Percentiles rank a stretch among this genome's conserved stretches.
Conservation (phyloP, 495 filamentous ascomycete species). For the Penicillium soppii region DNA sequence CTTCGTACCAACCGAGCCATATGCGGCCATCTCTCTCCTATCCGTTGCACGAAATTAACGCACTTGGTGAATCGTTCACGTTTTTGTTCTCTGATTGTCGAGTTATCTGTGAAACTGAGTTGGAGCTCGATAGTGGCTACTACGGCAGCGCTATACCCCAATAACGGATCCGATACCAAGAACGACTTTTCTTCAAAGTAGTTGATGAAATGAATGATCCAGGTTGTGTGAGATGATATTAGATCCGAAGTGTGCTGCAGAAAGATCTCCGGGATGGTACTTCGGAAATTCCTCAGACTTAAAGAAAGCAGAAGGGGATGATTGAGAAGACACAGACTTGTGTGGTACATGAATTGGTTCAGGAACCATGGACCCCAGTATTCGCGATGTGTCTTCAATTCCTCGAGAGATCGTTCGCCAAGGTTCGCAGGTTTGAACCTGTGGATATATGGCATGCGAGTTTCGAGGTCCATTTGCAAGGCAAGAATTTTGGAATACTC, state of each 20-base stretch:
- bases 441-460: slow-evolving; percentile 45
- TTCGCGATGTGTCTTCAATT: slow-evolving; percentile 39
- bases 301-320: slow-evolving; percentile 47
- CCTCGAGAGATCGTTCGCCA: slow-evolving; percentile 36
- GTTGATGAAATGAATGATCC: slow-evolving; percentile 50
- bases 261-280: slow-evolving; percentile 50
- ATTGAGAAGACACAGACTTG: slow-evolving; percentile 48
- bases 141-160: slow-evolving; percentile 50
- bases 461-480: slow-evolving; percentile 49
- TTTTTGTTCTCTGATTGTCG: slow-evolving; percentile 38
- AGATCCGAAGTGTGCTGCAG: slow-evolving; percentile 48
- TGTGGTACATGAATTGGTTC: slow-evolving; percentile 51
- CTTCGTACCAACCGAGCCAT: slow-evolving; percentile 44
- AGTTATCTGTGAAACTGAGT: slow-evolving; percentile 44
- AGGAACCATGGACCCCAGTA: slow-evolving; percentile 52
- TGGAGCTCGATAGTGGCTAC: slow-evolving; percentile 52
- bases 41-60: slow-evolving; percentile 41
- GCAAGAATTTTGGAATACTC: slow-evolving; percentile 49
- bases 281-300: slow-evolving; percentile 44
- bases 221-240: slow-evolving; percentile 46
- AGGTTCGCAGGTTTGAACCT: slow-evolving; percentile 47
- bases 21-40: slow-evolving; percentile 46
- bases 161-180: slow-evolving; percentile 43
- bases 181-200: slow-evolving; percentile 45
- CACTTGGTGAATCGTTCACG: slow-evolving; percentile 45